Percentiles rank a stretch among this genome's conserved stretches.
These are phyloP conservation scores for Colletotrichum lupini DNA, from an alignment of 2,329 filamentous ascomycete genomes.

Conservation along the genomic window DNA sequence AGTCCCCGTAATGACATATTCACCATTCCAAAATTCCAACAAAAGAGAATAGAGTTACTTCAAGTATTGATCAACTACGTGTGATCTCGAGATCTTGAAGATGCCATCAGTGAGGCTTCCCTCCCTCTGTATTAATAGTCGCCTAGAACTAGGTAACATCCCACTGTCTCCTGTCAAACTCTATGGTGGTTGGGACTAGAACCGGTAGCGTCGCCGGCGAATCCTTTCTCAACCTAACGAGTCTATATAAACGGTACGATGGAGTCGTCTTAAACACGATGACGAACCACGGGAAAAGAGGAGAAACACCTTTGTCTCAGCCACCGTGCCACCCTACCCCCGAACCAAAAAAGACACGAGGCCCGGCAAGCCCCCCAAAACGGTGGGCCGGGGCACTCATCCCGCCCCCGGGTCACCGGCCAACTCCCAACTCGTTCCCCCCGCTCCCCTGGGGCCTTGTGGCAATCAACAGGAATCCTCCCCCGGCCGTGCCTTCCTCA, in stretches of 20 bases:
- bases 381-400: background rate
- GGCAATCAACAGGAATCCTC: background rate
- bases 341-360: background rate
- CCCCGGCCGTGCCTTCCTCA: background rate
- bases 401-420: background rate
- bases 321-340: background rate
- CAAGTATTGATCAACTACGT: background rate
- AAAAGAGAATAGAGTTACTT: background rate
- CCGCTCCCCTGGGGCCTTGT: background rate
- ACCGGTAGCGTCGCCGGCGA: background rate
- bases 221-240: background rate
- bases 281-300: background rate
- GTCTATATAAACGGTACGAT: background rate
- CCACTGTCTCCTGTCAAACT: background rate
- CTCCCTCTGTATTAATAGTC: background rate
- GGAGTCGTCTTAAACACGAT: background rate
- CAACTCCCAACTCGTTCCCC: too few species aligned
- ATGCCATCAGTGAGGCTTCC: background rate
- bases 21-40: slow-evolving; percentile 12
- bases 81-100: background rate
- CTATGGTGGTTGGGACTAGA: background rate
- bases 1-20: background rate
- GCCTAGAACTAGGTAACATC: background rate
- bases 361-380: background rate
- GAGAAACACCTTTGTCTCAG: background rate